Evolutionary conservation across 2,329 filamentous ascomycete species (phyloP).

Genomic region (Alternaria consortialis): DNA sequence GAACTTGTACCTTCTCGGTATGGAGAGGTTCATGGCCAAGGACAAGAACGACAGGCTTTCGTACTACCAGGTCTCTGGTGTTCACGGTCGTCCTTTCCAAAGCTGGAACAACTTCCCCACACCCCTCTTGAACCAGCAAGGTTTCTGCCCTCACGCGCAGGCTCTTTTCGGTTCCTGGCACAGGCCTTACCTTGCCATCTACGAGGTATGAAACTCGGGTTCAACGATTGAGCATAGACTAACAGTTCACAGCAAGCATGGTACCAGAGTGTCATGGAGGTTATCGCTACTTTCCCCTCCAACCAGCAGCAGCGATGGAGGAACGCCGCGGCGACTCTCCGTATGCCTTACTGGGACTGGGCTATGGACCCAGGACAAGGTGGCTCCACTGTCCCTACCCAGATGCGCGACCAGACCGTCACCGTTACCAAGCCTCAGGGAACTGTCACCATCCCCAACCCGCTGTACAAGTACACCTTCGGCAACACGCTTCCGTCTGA

Average conservation of each 20-base stretch:
- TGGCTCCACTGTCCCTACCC: conserved; percentile 42
- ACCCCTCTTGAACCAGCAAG: conserved; percentile 61
- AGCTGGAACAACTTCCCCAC: conserved; percentile 62
- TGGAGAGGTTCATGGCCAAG: conserved; percentile 75
- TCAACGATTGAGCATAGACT: background rate
- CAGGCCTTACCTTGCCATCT: conserved; percentile 76
- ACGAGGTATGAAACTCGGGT: conserved; percentile 56
- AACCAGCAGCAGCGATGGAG: conserved; percentile 51
- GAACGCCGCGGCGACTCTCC: conserved; percentile 52
- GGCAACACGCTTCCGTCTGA: conserved; percentile 63
- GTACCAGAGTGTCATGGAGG: conserved; percentile 52
- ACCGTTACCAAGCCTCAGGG: conserved; percentile 55
- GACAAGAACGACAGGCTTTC: conserved; percentile 72
- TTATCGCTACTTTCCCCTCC: conserved; percentile 54
- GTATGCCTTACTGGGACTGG: conserved; percentile 61
- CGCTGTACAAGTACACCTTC: conserved; percentile 57
- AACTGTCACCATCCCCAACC: conserved; percentile 53
- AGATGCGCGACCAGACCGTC: conserved; percentile 54
- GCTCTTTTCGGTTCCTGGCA: conserved; percentile 85
- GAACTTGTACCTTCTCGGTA: conserved; percentile 79
- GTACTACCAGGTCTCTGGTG: conserved; percentile 80
- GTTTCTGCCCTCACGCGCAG: conserved; percentile 81
- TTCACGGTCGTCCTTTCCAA: conserved; percentile 77
- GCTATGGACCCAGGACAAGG: conserved; percentile 47
- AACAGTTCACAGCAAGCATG: conserved; percentile 52